Base-by-base conservation (phyloP, 768 basidiomycete genomes). In the Leccinum boreale region DNA sequence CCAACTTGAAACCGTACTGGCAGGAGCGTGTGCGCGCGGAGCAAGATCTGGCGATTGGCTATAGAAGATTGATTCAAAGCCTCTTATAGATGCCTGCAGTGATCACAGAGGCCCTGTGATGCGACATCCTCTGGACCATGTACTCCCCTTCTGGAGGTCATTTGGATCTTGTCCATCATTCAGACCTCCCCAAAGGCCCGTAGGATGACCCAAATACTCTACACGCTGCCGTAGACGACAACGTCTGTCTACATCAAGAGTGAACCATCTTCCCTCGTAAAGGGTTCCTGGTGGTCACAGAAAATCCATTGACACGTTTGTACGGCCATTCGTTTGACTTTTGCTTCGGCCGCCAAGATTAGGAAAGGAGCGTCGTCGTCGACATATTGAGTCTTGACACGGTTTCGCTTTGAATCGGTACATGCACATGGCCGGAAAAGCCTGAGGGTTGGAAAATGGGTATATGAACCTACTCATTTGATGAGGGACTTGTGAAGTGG, bases 261-360 rank as follows among this genome's bases (percentile, higher is more conserved):
- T 19, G 50, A 21, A 63, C 24, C 44, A 2, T 39, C 7, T 21
- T 9, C n/a, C 2, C 33, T 6, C 5, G 31, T 36, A 36, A 19
- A 74, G 65, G 74, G 14, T 71, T 68, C 49, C 55, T 73, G 44
- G n/a, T 17, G 2, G 36, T 39, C 49, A 12, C 44, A 47, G 21
- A 23, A 39, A 17, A 39, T 35, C 0, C 4, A 6, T 11, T 5
- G 15, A n/a, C 6, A 26, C 4, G 28, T 28, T 31, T 0, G 33
- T 24, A 21, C 1, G 23, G 11, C 4, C 29, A 56, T 15, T 49
- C 51, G 3, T 66, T 68, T 36, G 17, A 39, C 6, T 64, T 58
- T 58, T 61, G 54, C 17, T 70, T 85, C 24, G 78, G 81, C 68
- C 83, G 81, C 55, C 45, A 77, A 59, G n/a, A 55, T 29, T 54